These are phyloP conservation scores for Mychonastes homosphaera DNA, from an alignment of 139 green algal genomes.

Conservation along the genomic window DNA sequence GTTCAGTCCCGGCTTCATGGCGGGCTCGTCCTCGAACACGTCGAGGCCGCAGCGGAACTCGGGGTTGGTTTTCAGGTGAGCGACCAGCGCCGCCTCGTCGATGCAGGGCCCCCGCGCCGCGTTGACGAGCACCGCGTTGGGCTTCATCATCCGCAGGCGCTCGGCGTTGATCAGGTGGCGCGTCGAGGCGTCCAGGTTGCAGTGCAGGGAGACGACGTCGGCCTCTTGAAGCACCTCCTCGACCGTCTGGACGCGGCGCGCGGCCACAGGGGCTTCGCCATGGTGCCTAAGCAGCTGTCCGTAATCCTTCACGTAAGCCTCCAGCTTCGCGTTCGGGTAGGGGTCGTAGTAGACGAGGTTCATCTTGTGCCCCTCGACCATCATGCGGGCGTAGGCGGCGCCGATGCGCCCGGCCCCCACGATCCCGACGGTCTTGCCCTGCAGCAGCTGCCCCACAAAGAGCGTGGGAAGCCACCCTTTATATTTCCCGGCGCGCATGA, in stretches of 20 bases:
- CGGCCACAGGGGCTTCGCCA: constrained; percentile 63
- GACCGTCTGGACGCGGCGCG: constrained; percentile 57
- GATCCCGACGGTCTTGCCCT: constrained; percentile 68
- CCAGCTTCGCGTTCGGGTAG: constrained; percentile 71
- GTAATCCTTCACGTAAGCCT: constrained; percentile 65
- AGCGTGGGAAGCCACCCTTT: constrained; percentile 92
- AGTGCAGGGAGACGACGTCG: constrained; percentile 89
- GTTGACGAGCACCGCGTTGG: constrained; percentile 87
- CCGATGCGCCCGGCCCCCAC: constrained; percentile 91
- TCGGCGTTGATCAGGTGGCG: constrained; percentile 88
- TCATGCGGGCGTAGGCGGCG: constrained; percentile 91
- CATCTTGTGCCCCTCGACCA: constrained; percentile 99
- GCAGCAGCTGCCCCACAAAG: constrained; percentile 77
- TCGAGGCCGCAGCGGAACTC: constrained; percentile 87
- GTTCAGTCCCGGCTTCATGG: constrained; percentile 84
- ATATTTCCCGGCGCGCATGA: constrained; percentile 93
- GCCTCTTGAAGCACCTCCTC: constrained; percentile 83
- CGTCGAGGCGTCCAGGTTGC: constrained; percentile 81
- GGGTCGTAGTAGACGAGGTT: constrained; percentile 95
- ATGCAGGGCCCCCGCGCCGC: constrained; percentile 79
- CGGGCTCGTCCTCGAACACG: constrained; percentile 97
- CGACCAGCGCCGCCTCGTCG: constrained; percentile 88
- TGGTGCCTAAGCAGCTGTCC: constrained; percentile 65
- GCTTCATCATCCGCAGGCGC: constrained; percentile 90
- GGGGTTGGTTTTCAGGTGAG: constrained; percentile 86